Percentiles rank a stretch among this genome's conserved stretches.
Conservation (phyloP, 169 alveolate species). For the Babesia divergens region DNA sequence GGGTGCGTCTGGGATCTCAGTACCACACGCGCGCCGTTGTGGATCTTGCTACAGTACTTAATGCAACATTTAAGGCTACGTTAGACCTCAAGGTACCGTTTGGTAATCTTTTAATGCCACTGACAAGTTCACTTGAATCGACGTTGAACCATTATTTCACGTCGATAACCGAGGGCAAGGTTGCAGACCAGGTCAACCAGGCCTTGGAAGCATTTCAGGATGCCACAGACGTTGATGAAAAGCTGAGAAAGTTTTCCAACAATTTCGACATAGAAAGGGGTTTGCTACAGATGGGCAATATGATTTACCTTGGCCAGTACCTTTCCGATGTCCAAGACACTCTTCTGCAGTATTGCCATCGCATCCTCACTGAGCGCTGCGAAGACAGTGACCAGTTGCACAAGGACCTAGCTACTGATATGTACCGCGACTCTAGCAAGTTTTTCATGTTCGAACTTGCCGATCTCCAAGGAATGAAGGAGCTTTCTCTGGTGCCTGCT, state of each 20-base stretch:
- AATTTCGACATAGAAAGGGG: background rate
- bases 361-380: constrained; percentile 22
- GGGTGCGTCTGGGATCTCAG: constrained; percentile 28
- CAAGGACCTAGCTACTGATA: background rate
- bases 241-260: background rate
- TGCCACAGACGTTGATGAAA: background rate
- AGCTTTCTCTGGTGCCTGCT: constrained; percentile 10
- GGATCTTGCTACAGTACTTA: constrained; percentile 43
- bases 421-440: constrained; percentile 14
- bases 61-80: constrained; percentile 29
- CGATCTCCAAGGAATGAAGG: constrained; percentile 6
- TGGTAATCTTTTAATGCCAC: constrained; percentile 25
- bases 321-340: constrained; percentile 15
- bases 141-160: constrained; percentile 26
- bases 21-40: constrained; percentile 44
- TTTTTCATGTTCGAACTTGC: constrained; percentile 19
- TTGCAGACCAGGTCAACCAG: background rate
- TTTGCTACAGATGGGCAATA: constrained; percentile 5
- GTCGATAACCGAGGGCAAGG: constrained; percentile 10
- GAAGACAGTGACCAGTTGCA: constrained; percentile 23
- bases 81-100: constrained; percentile 36
- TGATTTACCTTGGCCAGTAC: constrained; percentile 8
- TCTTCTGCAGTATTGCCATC: constrained; percentile 6
- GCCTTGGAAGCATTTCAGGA: background rate
- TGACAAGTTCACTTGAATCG: constrained; percentile 39